Evolutionary conservation across 768 basidiomycete species (phyloP).

Genomic region (Tulasnella sp.): DNA sequence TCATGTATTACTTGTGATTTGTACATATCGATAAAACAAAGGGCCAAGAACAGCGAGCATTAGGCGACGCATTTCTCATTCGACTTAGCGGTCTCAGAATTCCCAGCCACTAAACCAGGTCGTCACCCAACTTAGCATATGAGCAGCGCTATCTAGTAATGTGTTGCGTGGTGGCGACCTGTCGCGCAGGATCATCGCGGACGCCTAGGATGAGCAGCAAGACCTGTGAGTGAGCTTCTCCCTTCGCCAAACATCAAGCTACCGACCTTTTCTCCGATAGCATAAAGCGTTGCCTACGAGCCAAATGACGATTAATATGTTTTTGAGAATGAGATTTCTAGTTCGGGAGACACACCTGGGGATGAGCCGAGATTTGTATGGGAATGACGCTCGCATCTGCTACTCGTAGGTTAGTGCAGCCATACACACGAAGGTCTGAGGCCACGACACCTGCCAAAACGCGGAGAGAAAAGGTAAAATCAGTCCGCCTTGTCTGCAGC

Average conservation of each 20-base stretch:
- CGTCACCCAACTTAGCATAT: too few species aligned
- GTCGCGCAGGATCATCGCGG: constrained; percentile 7
- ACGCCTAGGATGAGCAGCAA: neutral
- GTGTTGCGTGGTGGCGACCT: too few species aligned
- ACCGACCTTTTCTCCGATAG: constrained; percentile 2
- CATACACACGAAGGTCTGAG: constrained; percentile 6
- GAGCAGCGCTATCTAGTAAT: too few species aligned
- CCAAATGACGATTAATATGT: neutral
- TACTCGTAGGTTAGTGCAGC: constrained; percentile 1
- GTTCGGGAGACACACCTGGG: neutral
- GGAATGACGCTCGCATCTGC: constrained; percentile 10
- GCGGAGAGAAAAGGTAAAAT: neutral
- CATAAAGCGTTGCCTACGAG: constrained; percentile 6
- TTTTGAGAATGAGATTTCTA: neutral
- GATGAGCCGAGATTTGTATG: constrained; percentile 8
- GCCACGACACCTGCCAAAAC: constrained; percentile 1
- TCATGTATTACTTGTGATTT: neutral
- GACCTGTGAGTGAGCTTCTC: too few species aligned
- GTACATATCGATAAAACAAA: too few species aligned
- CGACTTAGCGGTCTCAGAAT: too few species aligned
- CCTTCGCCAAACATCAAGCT: neutral
- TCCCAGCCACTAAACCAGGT: too few species aligned
- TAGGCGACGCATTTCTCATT: too few species aligned
- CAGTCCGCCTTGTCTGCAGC: neutral
- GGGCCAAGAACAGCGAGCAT: too few species aligned